Percentiles rank a stretch among this genome's conserved stretches.
These are phyloP conservation scores for Dryas integrifolia DNA, from an alignment of 331 rosid species.

Conservation along the genomic window DNA sequence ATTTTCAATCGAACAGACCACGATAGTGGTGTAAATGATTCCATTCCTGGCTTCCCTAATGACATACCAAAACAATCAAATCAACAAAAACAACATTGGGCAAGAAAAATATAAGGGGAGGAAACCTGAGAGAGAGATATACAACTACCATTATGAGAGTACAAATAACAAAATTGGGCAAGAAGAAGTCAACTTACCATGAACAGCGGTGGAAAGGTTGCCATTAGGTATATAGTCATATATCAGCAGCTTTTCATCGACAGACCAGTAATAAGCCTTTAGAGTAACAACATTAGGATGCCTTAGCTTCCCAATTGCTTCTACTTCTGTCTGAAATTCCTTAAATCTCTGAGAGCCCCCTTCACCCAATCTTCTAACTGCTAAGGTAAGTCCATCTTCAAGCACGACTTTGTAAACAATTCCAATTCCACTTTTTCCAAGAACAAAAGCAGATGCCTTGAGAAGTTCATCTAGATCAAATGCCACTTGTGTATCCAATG, in stretches of 20 bases:
- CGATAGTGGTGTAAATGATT: slow-evolving; percentile 51
- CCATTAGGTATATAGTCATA: slow-evolving; percentile 86
- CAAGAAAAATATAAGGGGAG: background rate
- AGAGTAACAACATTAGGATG: slow-evolving; percentile 84
- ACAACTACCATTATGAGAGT: background rate
- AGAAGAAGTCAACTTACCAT: slow-evolving; percentile 44
- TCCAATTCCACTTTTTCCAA: slow-evolving; percentile 93
- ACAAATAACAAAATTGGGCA: background rate
- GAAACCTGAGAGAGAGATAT: background rate
- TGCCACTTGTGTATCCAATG: slow-evolving; percentile 72
- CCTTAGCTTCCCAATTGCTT: slow-evolving; percentile 91
- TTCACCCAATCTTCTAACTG: slow-evolving; percentile 94
- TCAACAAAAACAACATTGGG: slow-evolving; percentile 20
- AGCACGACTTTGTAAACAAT: slow-evolving; percentile 97
- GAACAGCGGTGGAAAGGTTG: slow-evolving; percentile 82
- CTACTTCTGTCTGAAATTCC: slow-evolving; percentile 96
- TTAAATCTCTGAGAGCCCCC: slow-evolving; percentile 97
- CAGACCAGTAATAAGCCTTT: slow-evolving; percentile 96
- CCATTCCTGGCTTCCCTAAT: slow-evolving; percentile 70
- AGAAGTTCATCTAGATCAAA: slow-evolving; percentile 98
- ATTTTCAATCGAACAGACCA: slow-evolving; percentile 72
- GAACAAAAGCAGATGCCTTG: slow-evolving; percentile 95
- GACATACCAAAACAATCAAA: slow-evolving; percentile 32
- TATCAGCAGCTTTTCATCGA: slow-evolving; percentile 94
- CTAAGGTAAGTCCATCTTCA: slow-evolving; percentile 81